Evolutionary conservation across 2,329 filamentous ascomycete genomes (phyloP), one percentile per base, ranked within the genome.

Genomic region (Cladophialophora yegresii): DNA sequence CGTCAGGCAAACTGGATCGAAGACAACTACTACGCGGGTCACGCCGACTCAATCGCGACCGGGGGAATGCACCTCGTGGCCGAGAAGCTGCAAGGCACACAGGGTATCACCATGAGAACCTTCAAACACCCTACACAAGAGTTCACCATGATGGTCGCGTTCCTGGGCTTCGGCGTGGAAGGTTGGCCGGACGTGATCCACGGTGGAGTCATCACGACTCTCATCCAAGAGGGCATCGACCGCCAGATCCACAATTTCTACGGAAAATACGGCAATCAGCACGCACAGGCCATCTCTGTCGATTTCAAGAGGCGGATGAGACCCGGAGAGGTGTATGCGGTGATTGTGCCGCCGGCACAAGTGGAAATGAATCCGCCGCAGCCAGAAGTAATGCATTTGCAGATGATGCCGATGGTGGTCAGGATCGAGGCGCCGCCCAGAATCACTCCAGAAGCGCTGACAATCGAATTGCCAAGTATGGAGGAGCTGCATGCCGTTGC

Each of bases 171-270:
- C n/a, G 84, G 80, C 0, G 73, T 89, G 22, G 80, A 83, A 54
- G 89, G 90, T 3, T 93, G 89, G 88, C 89, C 89, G 1, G 83
- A 84, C 12, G 80, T 90, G 47, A 54, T 69, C 58, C 90, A 93
- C 77, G 90, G 90, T 61, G 90, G 90, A 13, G 80, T 83, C 6
- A 81, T 90, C 55, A 88, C 87, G 7, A 91, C 87, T 0, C 75
- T 90, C 3, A 76, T 92, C 43, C 85, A 90, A 74, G 90, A 92
- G 78, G 84, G 83, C 58, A 80, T 91, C 66, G 86, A 86, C 10
- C 66, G 64, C 33, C 69, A 71, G 40, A 47, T 70, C 26, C 58
- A 65, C 28, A 64, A 64, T 13, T 66, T 68, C 50, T 63, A 69
- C 45, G 51, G 50, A 9, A 54, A 66, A 7, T 59, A 62, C n/a